Evolutionary conservation across 345 rosid genomes (phyloP), one percentile per base, ranked within the genome.

Genomic region (Theobroma cacao): DNA sequence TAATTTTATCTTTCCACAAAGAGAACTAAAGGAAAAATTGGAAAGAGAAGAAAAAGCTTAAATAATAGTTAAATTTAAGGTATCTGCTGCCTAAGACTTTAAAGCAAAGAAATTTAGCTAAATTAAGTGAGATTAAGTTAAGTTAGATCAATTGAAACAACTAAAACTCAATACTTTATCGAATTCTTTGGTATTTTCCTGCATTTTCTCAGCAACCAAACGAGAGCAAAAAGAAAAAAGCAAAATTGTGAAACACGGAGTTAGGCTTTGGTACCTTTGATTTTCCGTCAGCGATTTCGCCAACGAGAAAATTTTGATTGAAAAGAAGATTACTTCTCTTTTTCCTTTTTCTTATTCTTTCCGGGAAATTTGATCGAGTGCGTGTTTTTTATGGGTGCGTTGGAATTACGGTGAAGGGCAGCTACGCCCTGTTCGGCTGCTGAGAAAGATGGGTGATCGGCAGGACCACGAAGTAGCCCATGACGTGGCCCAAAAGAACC

Each of bases 251-350:
- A 41, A 45, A 41, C 18, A 70, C 4, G 11, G 8, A 31, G 0
- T 20, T 4, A 50, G 60, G 13, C 4, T 10, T 71, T 11, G 75
- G 15, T 50, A 71, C 75, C 75, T 71, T 71, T 31, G 28, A 0
- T 31, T 20, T 71, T 50, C 4, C 13, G 28, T 50, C 61, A 11
- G 43, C 31, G 60, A 43, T 31, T 38, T 36, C 50, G 52, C 41
- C 43, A 63, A 80, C 58, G 66, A 70, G 77, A 74, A 11, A 80
- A 58, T 50, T n/a, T 71, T 33, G 40, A 31, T 20, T 31, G 12
- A 33, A 62, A 28, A 18, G 43, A 18, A 71, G 33, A 15, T 36
- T 13, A 28, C 30, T 60, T 60, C 15, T 31, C 1, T 31, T 12
- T 15, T 61, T 31, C 4, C 31, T 70, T 41, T 11, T 11, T 41